These are phyloP conservation scores for Olyra latifolia DNA, from an alignment of 176 grass and related monocot genomes.

Conservation along the genomic window DNA sequence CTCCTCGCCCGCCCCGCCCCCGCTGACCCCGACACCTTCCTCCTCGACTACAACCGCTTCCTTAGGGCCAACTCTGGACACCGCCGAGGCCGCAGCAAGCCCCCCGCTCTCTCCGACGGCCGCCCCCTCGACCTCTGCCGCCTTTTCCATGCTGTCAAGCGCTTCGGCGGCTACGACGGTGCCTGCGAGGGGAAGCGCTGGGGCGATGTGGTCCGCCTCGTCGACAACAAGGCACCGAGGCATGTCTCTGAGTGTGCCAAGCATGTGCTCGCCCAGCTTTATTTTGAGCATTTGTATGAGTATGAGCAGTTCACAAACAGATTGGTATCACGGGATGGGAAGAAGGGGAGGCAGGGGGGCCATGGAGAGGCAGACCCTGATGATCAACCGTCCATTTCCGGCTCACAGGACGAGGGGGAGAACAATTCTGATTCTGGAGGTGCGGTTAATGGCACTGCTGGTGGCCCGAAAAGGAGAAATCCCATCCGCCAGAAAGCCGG, in stretches of 20 bases:
- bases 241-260: conserved; percentile 78
- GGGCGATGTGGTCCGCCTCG: conserved; percentile 63
- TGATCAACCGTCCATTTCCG: conserved; percentile 13
- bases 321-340: not conserved
- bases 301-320: conserved; percentile 65
- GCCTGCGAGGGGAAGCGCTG: conserved; percentile 58
- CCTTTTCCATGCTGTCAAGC: conserved; percentile 80
- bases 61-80: conserved; percentile 31
- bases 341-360: not conserved
- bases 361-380: not conserved
- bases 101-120: conserved; percentile 54
- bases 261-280: conserved; percentile 83
- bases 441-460: not conserved
- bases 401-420: not conserved
- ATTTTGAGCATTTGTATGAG: conserved; percentile 75
- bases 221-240: conserved; percentile 37
- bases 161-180: conserved; percentile 72
- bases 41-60: conserved; percentile 77
- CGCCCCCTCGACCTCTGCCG: conserved; percentile 80
- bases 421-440: not conserved
- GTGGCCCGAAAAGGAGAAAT: conserved; percentile 26
- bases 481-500: not conserved
- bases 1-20: conserved; percentile 82
- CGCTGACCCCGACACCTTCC: conserved; percentile 77
- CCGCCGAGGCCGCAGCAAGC: conserved; percentile 32